Evolutionary conservation across 768 basidiomycete species (phyloP).

Genomic region (Mycena rebaudengoi): DNA sequence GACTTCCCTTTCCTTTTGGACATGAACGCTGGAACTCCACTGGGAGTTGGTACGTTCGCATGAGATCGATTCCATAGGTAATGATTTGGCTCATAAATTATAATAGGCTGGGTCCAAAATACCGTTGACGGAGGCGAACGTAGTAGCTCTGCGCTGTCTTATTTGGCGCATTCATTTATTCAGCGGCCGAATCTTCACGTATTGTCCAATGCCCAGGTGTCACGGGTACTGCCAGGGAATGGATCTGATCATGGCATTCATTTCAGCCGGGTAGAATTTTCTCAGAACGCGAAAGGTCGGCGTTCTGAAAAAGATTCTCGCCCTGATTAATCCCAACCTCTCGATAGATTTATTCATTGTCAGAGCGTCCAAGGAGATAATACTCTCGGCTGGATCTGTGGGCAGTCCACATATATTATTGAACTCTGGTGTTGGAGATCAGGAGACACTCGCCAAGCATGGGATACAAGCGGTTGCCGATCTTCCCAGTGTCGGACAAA

Average conservation of each 20-base stretch:
- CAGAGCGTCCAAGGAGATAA: constrained; percentile 40
- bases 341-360: constrained; percentile 20
- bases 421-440: constrained; percentile 41
- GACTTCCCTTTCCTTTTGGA: too few relatives aligned
- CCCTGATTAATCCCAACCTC: too few relatives aligned
- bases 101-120: too few relatives aligned
- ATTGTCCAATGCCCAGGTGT: constrained; percentile 34
- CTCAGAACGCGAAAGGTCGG: constrained; percentile 24
- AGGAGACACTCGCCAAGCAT: constrained; percentile 15
- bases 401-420: constrained; percentile 39
- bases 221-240: constrained; percentile 17
- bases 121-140: too few relatives aligned
- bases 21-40: too few relatives aligned
- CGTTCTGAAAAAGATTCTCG: too few relatives aligned
- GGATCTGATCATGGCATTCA: background rate
- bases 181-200: constrained; percentile 40
- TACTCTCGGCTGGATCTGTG: constrained; percentile 43
- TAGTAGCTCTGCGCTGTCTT: constrained; percentile 43
- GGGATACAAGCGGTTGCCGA: constrained; percentile 28
- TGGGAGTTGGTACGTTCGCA: too few relatives aligned
- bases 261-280: constrained; percentile 31
- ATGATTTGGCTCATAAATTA: too few relatives aligned
- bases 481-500: constrained; percentile 38
- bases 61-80: too few relatives aligned
- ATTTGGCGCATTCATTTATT: constrained; percentile 33